These are phyloP conservation scores for Lyophyllum shimeji DNA, from an alignment of 768 basidiomycete species.

Conservation along the genomic window DNA sequence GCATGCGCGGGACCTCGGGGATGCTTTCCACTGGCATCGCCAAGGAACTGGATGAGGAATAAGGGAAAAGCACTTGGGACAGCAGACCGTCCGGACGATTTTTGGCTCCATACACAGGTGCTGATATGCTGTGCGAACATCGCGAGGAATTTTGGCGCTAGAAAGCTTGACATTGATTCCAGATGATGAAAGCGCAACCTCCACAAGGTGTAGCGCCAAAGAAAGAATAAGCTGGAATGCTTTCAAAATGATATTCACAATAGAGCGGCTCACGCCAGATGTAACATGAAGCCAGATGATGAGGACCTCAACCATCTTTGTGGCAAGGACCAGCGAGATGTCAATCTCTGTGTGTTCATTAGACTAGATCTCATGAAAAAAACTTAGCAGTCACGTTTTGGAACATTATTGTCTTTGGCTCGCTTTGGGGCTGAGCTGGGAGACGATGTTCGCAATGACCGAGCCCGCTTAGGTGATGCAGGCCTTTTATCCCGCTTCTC, in stretches of 20 bases:
- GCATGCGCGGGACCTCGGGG: neutral
- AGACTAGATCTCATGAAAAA: neutral
- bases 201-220: slow-evolving; percentile 9
- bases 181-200: slow-evolving; percentile 5
- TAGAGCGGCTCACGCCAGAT: slow-evolving; percentile 19
- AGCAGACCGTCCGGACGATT: too few relatives aligned
- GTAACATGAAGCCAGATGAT: slow-evolving; percentile 21
- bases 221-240: slow-evolving; percentile 19
- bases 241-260: slow-evolving; percentile 18
- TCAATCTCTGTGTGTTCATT: neutral
- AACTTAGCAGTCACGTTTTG: neutral
- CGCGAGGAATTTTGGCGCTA: slow-evolving; percentile 15
- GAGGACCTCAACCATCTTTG: slow-evolving; percentile 14
- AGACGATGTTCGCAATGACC: neutral
- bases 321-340: neutral
- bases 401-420: neutral
- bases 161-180: slow-evolving; percentile 8
- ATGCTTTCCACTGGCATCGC: neutral
- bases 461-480: neutral
- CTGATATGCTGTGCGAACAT: slow-evolving; percentile 23
- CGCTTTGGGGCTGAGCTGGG: neutral
- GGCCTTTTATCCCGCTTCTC: neutral
- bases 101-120: slow-evolving; percentile 12
- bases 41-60: slow-evolving; percentile 16
- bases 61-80: slow-evolving; percentile 8